Evolutionary conservation across 768 basidiomycete genomes (phyloP).

Genomic region (Russula sp.): DNA sequence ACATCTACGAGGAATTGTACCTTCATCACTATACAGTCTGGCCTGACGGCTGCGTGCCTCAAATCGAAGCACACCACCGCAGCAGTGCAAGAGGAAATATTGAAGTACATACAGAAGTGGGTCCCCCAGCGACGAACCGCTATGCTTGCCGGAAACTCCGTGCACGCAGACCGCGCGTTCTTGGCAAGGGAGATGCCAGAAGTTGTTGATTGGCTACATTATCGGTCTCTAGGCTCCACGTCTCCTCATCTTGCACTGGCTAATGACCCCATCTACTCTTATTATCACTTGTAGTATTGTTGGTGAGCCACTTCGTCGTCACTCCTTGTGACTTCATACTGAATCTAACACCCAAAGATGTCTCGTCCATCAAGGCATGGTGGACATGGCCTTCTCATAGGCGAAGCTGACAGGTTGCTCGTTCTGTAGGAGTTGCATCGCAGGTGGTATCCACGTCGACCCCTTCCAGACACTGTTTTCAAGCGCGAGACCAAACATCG

Average conservation of each 20-base stretch:
- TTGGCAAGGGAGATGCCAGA: slow-evolving; percentile 74
- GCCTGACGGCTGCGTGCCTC: slow-evolving; percentile 74
- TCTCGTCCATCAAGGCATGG: slow-evolving; percentile 71
- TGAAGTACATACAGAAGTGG: slow-evolving; percentile 81
- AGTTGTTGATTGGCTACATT: slow-evolving; percentile 72
- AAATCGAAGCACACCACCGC: slow-evolving; percentile 57
- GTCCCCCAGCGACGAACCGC: slow-evolving; percentile 56
- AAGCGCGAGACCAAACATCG: slow-evolving; percentile 46
- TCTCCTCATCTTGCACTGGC: not conserved
- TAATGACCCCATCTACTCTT: slow-evolving; percentile 6
- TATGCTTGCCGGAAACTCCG: slow-evolving; percentile 81
- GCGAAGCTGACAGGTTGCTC: not conserved
- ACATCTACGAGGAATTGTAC: not conserved
- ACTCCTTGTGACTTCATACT: not conserved
- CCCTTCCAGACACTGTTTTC: slow-evolving; percentile 22
- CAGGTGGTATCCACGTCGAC: slow-evolving; percentile 54
- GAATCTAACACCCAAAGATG: slow-evolving; percentile 40
- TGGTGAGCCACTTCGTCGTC: slow-evolving; percentile 37
- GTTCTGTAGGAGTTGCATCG: slow-evolving; percentile 57
- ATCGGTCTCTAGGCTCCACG: slow-evolving; percentile 42
- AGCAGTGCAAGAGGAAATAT: slow-evolving; percentile 51
- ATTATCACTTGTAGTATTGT: slow-evolving; percentile 45
- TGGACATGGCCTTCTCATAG: not conserved
- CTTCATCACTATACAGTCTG: slow-evolving; percentile 45
- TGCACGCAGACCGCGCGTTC: slow-evolving; percentile 74